Evolutionary conservation across 768 basidiomycete species (phyloP).

Genomic region (Mrakia blollopis): DNA sequence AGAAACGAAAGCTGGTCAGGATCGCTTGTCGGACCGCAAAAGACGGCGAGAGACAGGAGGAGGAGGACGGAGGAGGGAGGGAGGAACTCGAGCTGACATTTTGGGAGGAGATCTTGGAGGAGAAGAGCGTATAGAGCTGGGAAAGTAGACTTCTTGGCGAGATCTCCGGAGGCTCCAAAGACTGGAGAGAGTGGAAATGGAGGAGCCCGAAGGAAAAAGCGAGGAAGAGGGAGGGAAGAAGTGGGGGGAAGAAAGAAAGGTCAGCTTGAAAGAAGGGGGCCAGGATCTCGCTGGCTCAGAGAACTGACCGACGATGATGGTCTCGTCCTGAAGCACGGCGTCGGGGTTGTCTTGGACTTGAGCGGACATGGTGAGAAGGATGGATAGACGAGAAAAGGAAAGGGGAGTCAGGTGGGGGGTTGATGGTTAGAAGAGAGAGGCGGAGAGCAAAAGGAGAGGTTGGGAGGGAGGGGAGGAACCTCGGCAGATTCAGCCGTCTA

Average conservation of each 20-base stretch:
- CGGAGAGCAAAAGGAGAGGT: background rate
- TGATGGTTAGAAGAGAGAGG: background rate
- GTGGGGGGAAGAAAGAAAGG: background rate
- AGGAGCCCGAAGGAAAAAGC: too few relatives aligned
- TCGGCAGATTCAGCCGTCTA: too few relatives aligned
- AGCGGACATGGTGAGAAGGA: background rate
- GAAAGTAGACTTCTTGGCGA: slow-evolving; percentile 34
- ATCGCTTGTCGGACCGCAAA: slow-evolving; percentile 24
- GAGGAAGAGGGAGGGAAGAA: too few relatives aligned
- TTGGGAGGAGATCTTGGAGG: background rate
- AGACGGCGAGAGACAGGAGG: slow-evolving; percentile 20
- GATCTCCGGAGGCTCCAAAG: slow-evolving; percentile 36
- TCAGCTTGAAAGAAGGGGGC: background rate
- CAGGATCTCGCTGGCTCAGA: background rate
- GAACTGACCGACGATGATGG: slow-evolving; percentile 27
- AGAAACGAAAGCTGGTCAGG: slow-evolving; percentile 20
- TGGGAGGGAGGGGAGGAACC: too few relatives aligned
- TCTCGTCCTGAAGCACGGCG: background rate
- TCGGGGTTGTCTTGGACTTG: background rate
- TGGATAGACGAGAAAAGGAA: background rate
- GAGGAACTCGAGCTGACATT: background rate
- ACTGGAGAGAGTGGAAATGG: slow-evolving; percentile 15
- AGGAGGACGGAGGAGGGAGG: background rate
- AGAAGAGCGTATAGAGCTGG: slow-evolving; percentile 3
- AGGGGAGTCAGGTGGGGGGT: background rate